Evolutionary conservation across 2,329 filamentous ascomycete species (phyloP).

Genomic region (Helotiales sp.): DNA sequence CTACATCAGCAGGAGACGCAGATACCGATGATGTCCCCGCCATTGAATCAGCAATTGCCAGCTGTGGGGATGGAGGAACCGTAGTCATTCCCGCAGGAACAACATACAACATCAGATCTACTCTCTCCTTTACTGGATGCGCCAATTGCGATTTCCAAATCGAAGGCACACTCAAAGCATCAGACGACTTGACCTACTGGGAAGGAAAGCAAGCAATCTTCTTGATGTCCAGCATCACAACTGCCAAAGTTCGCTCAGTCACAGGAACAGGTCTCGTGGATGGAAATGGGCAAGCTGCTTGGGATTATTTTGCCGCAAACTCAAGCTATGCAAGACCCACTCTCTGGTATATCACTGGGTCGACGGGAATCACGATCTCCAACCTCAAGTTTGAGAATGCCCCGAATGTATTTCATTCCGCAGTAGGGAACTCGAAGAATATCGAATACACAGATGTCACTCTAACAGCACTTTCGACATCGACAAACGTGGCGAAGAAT

Average conservation of each 20-base stretch:
- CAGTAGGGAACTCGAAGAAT: constrained; percentile 38
- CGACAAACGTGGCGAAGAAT: constrained; percentile 45
- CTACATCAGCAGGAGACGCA: constrained; percentile 16
- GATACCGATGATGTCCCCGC: constrained; percentile 44
- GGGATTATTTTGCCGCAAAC: constrained; percentile 42
- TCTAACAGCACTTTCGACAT: constrained; percentile 42
- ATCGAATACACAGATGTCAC: constrained; percentile 39
- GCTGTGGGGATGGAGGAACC: constrained; percentile 42
- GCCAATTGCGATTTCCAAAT: constrained; percentile 46
- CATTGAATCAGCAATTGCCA: constrained; percentile 42
- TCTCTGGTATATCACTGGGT: constrained; percentile 42
- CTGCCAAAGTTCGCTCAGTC: constrained; percentile 41
- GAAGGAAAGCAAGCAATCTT: constrained; percentile 42
- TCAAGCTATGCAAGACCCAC: constrained; percentile 42
- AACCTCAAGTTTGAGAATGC: constrained; percentile 43
- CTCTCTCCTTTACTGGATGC: constrained; percentile 44
- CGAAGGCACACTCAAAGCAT: constrained; percentile 44
- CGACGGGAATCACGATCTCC: constrained; percentile 39
- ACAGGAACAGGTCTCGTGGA: constrained; percentile 45
- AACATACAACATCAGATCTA: constrained; percentile 45
- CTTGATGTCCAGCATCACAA: constrained; percentile 38
- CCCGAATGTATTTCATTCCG: constrained; percentile 46
- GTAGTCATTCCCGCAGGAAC: constrained; percentile 43
- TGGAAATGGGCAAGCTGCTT: constrained; percentile 46
- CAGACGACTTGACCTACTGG: constrained; percentile 43